Evolutionary conservation across 1,284 basidiomycete species (phyloP), one percentile per base, ranked within the genome.

Genomic region (Fistulina hepatica): DNA sequence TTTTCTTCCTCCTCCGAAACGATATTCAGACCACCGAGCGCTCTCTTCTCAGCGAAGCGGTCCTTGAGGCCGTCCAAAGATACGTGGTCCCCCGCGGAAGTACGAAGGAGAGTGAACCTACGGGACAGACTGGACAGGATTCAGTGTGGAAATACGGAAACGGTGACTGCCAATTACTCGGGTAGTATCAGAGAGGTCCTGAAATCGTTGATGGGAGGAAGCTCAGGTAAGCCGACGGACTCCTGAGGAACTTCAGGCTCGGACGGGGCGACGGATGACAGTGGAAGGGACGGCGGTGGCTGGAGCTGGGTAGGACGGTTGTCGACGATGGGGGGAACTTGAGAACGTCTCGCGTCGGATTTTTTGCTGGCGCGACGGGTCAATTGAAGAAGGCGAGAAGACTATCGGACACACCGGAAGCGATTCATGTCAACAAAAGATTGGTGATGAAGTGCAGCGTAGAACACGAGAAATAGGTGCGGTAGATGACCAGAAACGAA

Each of bases 1-100:
- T 81, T 76, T 60, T 85, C 81, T 54, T 88, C 84, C 51, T 77
- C 80, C 58, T 84, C 79, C 33, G 78, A 71, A 32, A 88, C 71
- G 43, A 74, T 73, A 50, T 78, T 70, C 44, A 67, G 64, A 13
- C 65, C 68, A 9, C 81, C 81, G 46, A 71, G 67, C 33, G 75
- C 75, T 46, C 83, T 65, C 56, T 86, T 83, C 45, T 81, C 71
- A 27, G 82, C 82, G 49, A 88, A 71, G 43, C 74, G 73, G 41
- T 56, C 62, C 46, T 69, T 70, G 34, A 86, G 63, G 48, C 73
- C 67, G 54, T 81, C 73, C 25, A 84, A 55, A 25, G 69, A 67
- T 23, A 79, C 60, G 36, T 76, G 72, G 44, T 74, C 71, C 34
- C 78, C 80, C 16, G 76, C 63, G 6, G 74, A 61, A 36, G 73